phyloP scores from a whole-genome alignment of 768 basidiomycete species.

The Suillus clintonianus region DNA sequence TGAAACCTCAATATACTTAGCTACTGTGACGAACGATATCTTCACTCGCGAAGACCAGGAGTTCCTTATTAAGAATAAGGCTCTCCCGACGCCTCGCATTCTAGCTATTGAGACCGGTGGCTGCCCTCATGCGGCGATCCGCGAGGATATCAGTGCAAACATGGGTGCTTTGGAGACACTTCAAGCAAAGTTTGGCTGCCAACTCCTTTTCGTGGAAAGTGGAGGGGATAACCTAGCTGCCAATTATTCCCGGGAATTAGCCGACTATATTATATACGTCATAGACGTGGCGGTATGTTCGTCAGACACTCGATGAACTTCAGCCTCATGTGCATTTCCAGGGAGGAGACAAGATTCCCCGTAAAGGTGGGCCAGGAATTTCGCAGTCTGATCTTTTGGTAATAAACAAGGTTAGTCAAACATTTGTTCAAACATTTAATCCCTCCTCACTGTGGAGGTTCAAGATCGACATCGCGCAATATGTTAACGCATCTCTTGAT shows the following conservation, averaged over 20 bases:
- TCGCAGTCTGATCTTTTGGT: conserved; percentile 93
- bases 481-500: conserved; percentile 90
- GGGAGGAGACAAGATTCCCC: conserved; percentile 98
- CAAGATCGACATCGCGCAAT: conserved; percentile 90
- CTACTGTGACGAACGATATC: conserved; percentile 98
- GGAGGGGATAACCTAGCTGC: conserved; percentile 97
- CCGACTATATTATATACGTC: conserved; percentile 96
- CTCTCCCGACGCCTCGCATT: conserved; percentile 82
- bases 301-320: background rate
- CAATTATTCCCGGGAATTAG: conserved; percentile 94
- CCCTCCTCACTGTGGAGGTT: background rate
- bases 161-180: conserved; percentile 94
- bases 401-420: conserved; percentile 78
- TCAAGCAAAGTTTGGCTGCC: conserved; percentile 87
- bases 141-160: conserved; percentile 97
- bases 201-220: conserved; percentile 92
- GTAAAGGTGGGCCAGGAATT: conserved; percentile 98
- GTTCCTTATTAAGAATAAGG: conserved; percentile 91
- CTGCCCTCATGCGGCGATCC: conserved; percentile 97
- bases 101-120: conserved; percentile 97
- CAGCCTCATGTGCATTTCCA: conserved; percentile 28
- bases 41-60: conserved; percentile 98
- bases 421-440: background rate
- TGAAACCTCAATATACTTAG: conserved; percentile 39
- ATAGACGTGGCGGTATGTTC: conserved; percentile 77